Evolutionary conservation across 331 rosid species (phyloP), one percentile per base, ranked within the genome.

Genomic region (Erythrophleum ivorense): DNA sequence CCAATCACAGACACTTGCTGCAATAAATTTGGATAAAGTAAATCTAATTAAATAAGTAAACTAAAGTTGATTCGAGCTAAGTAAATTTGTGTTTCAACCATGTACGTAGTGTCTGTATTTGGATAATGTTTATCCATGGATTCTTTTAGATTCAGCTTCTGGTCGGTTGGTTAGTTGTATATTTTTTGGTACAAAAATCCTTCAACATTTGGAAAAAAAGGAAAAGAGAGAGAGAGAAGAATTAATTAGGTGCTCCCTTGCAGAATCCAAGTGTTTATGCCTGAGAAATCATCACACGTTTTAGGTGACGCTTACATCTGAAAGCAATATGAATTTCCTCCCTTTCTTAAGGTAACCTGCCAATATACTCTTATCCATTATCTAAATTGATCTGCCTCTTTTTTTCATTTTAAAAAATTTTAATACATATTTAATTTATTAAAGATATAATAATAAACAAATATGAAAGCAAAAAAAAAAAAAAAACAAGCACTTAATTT

Each of bases 221-320:
- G 9, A 7, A 43, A 3, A 43, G 48, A 5, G 5, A 53, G 12
- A 15, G 59, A 53, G 0, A 3, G 1, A 13, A 53, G 59, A 53
- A 4, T 5, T 2, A 45, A 46, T 38, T 2, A 29, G 45, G 62
- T 24, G 76, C 13, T 34, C 19, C 48, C 33, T 63, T 29, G 48
- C 0, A 43, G 46, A 48, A 71, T 46, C 45, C 69, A 45, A 50
- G 15, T 16, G 66, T 36, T 4, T 0, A 4, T 65, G 16, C 10
- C 13, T 10, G 3, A 73, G 52, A 83, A 77, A 74, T 46, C 10
- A 50, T 83, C 77, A 66, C 83, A 74, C 72, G 81, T 79, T 48
- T 36, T 7, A 52, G 79, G 76, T 77, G 80, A 72, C 71, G 59
- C 58, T 12, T 75, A 69, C 79, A 73, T 77, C 75, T 85, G 78